Evolutionary conservation across 2,329 filamentous ascomycete genomes (phyloP), one percentile per base, ranked within the genome.

Genomic region (Fusarium falciforme): DNA sequence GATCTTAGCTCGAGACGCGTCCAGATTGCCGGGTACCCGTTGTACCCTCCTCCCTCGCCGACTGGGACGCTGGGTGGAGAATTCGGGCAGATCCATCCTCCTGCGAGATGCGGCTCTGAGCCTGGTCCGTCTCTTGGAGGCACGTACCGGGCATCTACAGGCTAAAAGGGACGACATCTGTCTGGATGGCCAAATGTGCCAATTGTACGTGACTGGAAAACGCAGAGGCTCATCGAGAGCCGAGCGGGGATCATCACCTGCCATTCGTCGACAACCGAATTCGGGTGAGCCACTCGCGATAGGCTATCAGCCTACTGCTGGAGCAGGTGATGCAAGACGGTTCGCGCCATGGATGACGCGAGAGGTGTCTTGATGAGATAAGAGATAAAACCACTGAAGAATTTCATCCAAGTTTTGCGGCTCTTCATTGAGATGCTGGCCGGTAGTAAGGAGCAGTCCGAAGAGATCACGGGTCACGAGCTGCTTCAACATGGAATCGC

Each of bases 21-120:
- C 76, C 77, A 77, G 76, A 71, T 72, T 76, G 74, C 70, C 73
- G 77, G 76, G 77, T 79, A 78, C 77, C 76, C 62, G 64, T 77
- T 74, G 75, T 71, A 77, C 78, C 78, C 77, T 74, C 69, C 64
- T 58, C 47, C 49, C 27, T 58, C 49, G 47, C 27, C 47, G 47
- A 29, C 25, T 52, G 47, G 47, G 40, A 65, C 58, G 58, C 40
- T 55, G 68, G 61, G 77, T 78, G 77, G 77, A 78, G 77, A 77
- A 77, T 75, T 49, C 75, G 66, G 71, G 71, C 76, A 78, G 75
- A 76, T 78, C 77, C 67, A 73, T 74, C 72, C 63, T 70, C 57
- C 61, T 38, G 64, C 64, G 73, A 59, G 61, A 75, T 79, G 75
- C 71, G 77, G 77, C 77, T 78, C 75, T 75, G 74, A 78, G 71